phyloP scores from a whole-genome alignment of 352 stramenopile genomes.

The Aphanomyces stellatus region DNA sequence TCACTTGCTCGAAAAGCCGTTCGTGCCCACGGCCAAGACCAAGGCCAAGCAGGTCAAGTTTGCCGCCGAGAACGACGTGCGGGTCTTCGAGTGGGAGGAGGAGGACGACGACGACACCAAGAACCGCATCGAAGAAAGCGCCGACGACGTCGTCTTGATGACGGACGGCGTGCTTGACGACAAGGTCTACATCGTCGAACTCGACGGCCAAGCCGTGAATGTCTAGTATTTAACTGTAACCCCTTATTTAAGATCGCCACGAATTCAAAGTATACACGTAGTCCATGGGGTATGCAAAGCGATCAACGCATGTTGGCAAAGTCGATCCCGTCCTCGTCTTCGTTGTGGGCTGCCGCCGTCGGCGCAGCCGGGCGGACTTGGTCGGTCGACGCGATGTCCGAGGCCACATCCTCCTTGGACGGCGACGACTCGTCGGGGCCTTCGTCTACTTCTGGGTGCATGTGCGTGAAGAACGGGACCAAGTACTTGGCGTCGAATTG shows the following conservation, averaged over 20 bases:
- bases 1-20: not conserved
- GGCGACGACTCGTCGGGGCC: not conserved
- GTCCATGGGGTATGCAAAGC: not conserved
- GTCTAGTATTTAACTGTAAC: too few relatives aligned
- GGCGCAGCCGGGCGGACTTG: not conserved
- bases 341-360: not conserved
- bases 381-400: not conserved
- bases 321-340: constrained; percentile 20
- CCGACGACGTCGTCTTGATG: not conserved
- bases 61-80: not conserved
- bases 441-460: constrained; percentile 46
- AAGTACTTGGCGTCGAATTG: constrained; percentile 85
- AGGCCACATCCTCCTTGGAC: not conserved
- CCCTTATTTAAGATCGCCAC: too few relatives aligned
- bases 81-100: constrained; percentile 11
- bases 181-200: constrained; percentile 7
- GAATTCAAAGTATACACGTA: too few relatives aligned
- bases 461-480: constrained; percentile 66
- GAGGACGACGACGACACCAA: not conserved
- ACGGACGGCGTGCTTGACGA: not conserved
- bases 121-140: not conserved
- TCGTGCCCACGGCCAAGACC: not conserved
- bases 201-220: too few relatives aligned
- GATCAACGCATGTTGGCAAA: constrained; percentile 18
- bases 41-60: constrained; percentile 12